Evolutionary conservation across 2,329 filamentous ascomycete species (phyloP), one percentile per base, ranked within the genome.

Genomic region (Ophiocordyceps camponoti-saundersi): DNA sequence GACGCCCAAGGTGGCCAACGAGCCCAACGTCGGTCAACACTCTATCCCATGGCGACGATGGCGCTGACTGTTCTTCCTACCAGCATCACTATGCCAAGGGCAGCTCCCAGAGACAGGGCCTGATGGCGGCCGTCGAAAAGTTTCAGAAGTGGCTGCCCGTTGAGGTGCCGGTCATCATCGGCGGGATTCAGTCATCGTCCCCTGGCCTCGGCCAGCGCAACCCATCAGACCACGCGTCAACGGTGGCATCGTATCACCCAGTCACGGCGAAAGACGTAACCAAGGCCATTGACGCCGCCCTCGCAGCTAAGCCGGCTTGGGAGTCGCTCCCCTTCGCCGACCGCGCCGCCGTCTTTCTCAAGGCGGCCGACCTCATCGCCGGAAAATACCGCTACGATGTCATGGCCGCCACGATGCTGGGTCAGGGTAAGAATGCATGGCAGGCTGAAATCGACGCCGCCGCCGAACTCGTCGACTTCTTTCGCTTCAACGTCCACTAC

Each of bases 361-460:
- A 95, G 73, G 90, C 92, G 3, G 90, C 90, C 32, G 89, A 96
- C 61, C 72, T 98, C 51, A 79, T 98, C 55, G 72, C 84, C 47
- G 84, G 77, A 53, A 96, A 96, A 69, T 96, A 98, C 68, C 79
- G 92, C 60, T 95, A 95, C 66, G 87, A 95, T 48, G 78, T 98
- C 56, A 94, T 96, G 85, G 90, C 92, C 8, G 79, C 87, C 42
- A 95, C 92, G 15, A 95, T 96, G 79, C 72, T 95, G 30, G 92
- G 90, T 50, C 90, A 98, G 67, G 90, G 92, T 58, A 96, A 96
- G 77, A 96, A 95, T 63, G 87, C 86, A 44, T 96, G 88, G 88
- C 90, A 98, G 67, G 90, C 92, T n/a, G 90, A 98, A 73, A 96
- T 96, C 53, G 90, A 96, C 64, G 77, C 89, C 39, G 90, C 90